phyloP scores from a whole-genome alignment of 2,329 filamentous ascomycete genomes.

The Colletotrichum godetiae region DNA sequence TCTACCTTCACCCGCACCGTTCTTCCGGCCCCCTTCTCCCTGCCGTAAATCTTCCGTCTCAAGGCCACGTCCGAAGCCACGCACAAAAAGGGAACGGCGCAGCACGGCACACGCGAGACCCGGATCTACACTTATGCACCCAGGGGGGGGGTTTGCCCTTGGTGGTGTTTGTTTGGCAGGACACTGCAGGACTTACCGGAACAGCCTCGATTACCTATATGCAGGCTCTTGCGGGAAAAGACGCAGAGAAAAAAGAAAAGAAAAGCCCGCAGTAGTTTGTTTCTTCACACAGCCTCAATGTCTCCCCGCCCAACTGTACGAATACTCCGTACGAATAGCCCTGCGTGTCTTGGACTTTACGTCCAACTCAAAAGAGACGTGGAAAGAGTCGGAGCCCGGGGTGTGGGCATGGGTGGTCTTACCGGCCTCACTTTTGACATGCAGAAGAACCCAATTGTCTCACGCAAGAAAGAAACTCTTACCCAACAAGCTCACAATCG shows the following conservation, averaged over 20 bases:
- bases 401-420: neutral
- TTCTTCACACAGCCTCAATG: neutral
- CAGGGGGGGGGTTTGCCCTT: neutral
- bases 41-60: neutral
- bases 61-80: neutral
- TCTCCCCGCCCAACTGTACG: neutral
- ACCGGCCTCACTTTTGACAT: neutral
- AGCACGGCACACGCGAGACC: conserved; percentile 17
- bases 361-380: neutral
- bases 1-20: neutral
- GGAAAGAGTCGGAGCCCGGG: no score
- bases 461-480: neutral
- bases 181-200: neutral
- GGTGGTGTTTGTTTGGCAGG: neutral
- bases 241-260: no score
- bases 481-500: neutral
- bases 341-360: neutral
- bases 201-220: neutral
- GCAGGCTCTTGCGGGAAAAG: neutral
- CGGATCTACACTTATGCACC: conserved; percentile 4
- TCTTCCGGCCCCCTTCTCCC: neutral
- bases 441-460: neutral
- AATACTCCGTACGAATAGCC: neutral
- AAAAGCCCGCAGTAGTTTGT: neutral
- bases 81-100: neutral